Conservation (phyloP, 257 asterid species). For the Penstemon davidsonii region DNA sequence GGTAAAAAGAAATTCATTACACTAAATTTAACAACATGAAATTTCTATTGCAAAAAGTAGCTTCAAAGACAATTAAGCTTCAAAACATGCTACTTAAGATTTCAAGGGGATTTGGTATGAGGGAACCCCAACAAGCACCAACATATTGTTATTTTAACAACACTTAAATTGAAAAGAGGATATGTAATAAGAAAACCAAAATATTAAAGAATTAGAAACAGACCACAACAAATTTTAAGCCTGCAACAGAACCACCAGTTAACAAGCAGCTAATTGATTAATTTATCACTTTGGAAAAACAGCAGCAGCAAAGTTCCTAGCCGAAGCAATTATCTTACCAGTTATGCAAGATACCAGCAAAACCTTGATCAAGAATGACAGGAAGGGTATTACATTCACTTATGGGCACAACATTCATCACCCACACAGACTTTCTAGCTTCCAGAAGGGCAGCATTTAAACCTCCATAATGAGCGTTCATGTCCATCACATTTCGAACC, state of each 20-base stretch:
- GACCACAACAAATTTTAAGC: not conserved
- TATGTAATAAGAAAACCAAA: not conserved
- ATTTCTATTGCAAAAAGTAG: too few relatives aligned
- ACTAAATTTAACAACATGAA: slow-evolving; percentile 2
- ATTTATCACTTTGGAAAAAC: not conserved
- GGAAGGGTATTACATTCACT: slow-evolving; percentile 73
- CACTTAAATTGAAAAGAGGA: too few relatives aligned
- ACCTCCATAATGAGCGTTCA: slow-evolving; percentile 89
- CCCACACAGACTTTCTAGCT: slow-evolving; percentile 80
- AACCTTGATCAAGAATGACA: slow-evolving; percentile 70
- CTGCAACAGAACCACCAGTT: not conserved
- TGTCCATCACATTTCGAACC: slow-evolving; percentile 96
- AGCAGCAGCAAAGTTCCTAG: slow-evolving; percentile 1
- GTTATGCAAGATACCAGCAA: slow-evolving; percentile 78
- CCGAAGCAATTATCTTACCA: slow-evolving; percentile 50
- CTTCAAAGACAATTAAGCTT: too few relatives aligned
- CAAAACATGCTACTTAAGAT: too few relatives aligned
- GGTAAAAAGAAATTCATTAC: not conserved
- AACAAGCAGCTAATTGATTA: not conserved
- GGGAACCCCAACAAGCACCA: too few relatives aligned
- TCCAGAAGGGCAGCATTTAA: slow-evolving; percentile 67
- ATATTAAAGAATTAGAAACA: not conserved
- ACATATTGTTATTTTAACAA: too few relatives aligned
- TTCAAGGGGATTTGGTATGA: too few relatives aligned
- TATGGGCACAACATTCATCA: slow-evolving; percentile 88